Evolutionary conservation across 305 asterid genomes (phyloP).

Genomic region (Fraxinus greggii): DNA sequence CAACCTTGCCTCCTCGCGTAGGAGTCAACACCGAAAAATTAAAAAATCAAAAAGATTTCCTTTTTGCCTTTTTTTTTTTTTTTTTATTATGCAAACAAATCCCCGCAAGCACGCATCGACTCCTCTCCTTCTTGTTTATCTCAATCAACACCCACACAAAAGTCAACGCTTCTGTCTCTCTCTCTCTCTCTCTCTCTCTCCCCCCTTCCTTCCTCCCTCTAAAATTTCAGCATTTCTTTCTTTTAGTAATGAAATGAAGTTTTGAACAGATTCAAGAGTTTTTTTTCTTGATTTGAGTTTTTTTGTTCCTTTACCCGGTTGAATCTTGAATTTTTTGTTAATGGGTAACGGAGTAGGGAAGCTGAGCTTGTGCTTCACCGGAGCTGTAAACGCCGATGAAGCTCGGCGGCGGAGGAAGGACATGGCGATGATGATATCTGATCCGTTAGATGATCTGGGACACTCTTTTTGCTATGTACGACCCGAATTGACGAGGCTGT

Average conservation of each 20-base stretch:
- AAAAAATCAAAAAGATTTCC: not conserved
- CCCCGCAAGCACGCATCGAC: constrained; percentile 32
- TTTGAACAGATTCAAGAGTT: constrained; percentile 10
- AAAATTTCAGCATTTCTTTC: constrained; percentile 19
- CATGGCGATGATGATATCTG: constrained; percentile 52
- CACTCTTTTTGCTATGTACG: constrained; percentile 89
- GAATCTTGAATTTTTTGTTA: not conserved
- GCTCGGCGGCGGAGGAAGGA: constrained; percentile 51
- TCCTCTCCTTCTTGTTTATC: constrained; percentile 34
- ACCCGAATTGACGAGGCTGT: constrained; percentile 50
- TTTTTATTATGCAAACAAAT: constrained; percentile 25
- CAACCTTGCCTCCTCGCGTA: not conserved
- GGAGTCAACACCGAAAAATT: constrained; percentile 26
- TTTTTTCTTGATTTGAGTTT: not conserved
- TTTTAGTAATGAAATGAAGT: constrained; percentile 20
- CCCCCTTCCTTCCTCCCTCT: constrained; percentile 29
- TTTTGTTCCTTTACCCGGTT: not conserved
- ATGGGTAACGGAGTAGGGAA: constrained; percentile 98
- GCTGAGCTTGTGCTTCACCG: constrained; percentile 76
- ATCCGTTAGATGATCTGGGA: constrained; percentile 84
- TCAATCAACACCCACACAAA: constrained; percentile 40
- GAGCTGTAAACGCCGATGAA: constrained; percentile 40
- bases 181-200: constrained; percentile 28
- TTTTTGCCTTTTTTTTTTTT: too few relatives aligned
- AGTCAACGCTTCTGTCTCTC: constrained; percentile 61